These are phyloP conservation scores for Senna siamea DNA, from an alignment of 306 rosid genomes.

Conservation along the genomic window DNA sequence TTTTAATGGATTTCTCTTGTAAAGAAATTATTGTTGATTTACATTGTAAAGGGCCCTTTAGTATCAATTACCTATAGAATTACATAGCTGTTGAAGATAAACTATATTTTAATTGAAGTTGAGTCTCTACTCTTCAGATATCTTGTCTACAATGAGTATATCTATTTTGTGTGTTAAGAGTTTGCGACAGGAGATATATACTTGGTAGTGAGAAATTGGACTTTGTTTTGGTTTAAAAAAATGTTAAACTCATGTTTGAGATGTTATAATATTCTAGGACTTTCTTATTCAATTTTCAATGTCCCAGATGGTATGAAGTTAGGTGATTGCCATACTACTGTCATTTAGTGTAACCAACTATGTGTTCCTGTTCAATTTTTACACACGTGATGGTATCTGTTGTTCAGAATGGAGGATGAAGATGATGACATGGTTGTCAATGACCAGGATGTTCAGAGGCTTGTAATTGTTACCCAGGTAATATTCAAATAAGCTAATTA, in stretches of 20 bases:
- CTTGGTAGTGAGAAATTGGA: neutral
- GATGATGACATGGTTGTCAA: constrained; percentile 75
- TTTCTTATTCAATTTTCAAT: neutral
- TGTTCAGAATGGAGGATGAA: constrained; percentile 68
- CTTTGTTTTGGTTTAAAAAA: neutral
- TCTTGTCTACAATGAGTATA: neutral
- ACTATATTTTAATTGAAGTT: neutral
- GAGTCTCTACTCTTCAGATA: neutral
- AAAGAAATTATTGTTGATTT: no score
- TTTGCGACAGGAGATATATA: neutral
- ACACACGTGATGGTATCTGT: constrained; percentile 40
- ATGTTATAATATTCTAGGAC: constrained; percentile 1
- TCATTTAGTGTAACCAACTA: neutral
- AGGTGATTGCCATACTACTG: constrained; percentile 20
- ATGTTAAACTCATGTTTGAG: neutral
- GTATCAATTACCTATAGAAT: neutral
- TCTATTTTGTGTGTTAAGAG: neutral
- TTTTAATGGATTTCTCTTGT: neutral
- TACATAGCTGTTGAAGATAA: neutral
- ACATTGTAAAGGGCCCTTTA: no score
- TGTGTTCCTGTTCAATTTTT: neutral
- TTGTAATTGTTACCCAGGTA: constrained; percentile 95
- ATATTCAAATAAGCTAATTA: constrained; percentile 18
- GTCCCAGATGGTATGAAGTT: constrained; percentile 8
- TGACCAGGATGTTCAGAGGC: constrained; percentile 87